Conservation (phyloP, 2,329 filamentous ascomycete genomes). For the Paraconiothyrium brasiliense region DNA sequence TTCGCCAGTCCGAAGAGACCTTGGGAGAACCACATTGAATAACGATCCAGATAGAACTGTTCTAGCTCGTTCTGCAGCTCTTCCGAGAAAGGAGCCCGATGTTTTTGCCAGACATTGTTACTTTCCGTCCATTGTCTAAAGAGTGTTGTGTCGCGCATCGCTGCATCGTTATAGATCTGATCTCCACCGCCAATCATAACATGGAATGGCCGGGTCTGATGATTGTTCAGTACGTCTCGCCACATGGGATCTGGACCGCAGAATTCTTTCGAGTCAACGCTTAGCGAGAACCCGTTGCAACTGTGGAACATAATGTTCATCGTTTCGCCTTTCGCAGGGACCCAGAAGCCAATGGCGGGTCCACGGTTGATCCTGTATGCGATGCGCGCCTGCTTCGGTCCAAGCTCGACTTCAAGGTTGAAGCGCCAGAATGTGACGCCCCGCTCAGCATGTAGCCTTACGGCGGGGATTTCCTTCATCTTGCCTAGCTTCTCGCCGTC, state of each 20-base stretch:
- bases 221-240: slow-evolving; percentile 93
- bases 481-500: slow-evolving; percentile 85
- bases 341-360: slow-evolving; percentile 91
- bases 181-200: slow-evolving; percentile 98
- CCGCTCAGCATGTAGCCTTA: slow-evolving; percentile 82
- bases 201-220: slow-evolving; percentile 92
- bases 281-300: slow-evolving; percentile 93
- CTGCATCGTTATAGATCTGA: slow-evolving; percentile 93
- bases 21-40: slow-evolving; percentile 95
- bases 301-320: slow-evolving; percentile 99
- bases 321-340: slow-evolving; percentile 80
- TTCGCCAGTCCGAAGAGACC: slow-evolving; percentile 92
- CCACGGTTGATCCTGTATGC: slow-evolving; percentile 96
- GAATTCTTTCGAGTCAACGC: slow-evolving; percentile 79
- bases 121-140: slow-evolving; percentile 88
- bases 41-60: slow-evolving; percentile 85
- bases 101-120: slow-evolving; percentile 81
- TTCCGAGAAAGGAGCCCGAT: slow-evolving; percentile 76
- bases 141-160: slow-evolving; percentile 75
- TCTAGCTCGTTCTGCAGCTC: slow-evolving; percentile 92
- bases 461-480: slow-evolving; percentile 83
- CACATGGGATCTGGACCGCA: slow-evolving; percentile 95
- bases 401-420: slow-evolving; percentile 90
- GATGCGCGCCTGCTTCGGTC: slow-evolving; percentile 79
- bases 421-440: slow-evolving; percentile 98